Base-by-base conservation (phyloP, 345 rosid genomes). In the Eucalyptus caleyi region DNA sequence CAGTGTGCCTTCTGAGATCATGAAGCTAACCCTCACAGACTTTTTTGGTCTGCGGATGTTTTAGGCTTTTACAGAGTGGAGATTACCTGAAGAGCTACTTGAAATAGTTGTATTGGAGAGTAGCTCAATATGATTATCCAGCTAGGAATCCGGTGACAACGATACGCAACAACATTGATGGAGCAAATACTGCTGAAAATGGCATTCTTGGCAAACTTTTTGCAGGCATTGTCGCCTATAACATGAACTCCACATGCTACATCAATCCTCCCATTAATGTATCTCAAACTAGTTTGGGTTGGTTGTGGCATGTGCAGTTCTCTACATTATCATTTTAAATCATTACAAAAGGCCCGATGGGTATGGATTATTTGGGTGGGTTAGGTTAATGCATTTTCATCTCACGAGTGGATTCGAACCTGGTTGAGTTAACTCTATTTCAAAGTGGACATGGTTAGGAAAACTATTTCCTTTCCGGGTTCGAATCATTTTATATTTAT, bases 101-200 rank as follows among this genome's bases (percentile, higher is more conserved):
- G 50, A 88, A 77, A 54, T 3, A n/a, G 0, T 51, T 91, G 24
- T 96, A 92, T 12, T 77, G 87, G 1, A n/a, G 32, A 27, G 91
- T 91, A 16, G 98, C 94, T 87, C 97, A 95, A 85, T 95, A 91
- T 88, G 92, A 95, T 50, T 40, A 56, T 1, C 93, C 91, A 59
- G 91, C 94, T 1, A 72, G 23, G 16, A 69, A 90, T 69, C 80
- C 44, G 21, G 92, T 96, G 26, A 89, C 86, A 44, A 60, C 1
- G 34, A 40, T 94, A 11, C 92, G 95, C 89, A 51, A 60, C 1
- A 95, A 90, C 81, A 91, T 94, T 40, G 91, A 94, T 87, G 85
- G 88, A 9, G 88, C 87, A n/a, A 90, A 89, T 23, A 30, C 18
- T 30, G 54, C 23, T 19, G 88, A 72, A 30, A 72, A 72, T 72